Evolutionary conservation across 306 rosid genomes (phyloP), one percentile per base, ranked within the genome.

Genomic region (Citrullus colocynthis): DNA sequence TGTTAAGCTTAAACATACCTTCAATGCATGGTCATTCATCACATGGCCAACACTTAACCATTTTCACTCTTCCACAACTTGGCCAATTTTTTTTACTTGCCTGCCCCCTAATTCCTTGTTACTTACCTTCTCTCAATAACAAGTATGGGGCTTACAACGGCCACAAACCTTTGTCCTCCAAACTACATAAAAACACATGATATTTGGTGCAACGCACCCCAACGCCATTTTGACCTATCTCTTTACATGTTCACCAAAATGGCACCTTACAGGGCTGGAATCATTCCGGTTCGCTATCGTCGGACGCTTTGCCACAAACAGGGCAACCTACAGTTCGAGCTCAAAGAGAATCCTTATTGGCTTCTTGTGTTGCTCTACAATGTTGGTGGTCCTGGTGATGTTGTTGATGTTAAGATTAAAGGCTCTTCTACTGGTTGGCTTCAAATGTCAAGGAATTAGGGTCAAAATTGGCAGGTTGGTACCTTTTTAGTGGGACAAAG

Each of bases 201-300:
- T 0, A 78, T 77, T 51, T 91, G 98, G 98, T 89, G 97, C 82
- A 91, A 93, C 51, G 93, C 95, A 6, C 98, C 96, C 1, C 83
- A 14, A 6, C 51, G 56, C 7, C 98, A 93, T 80, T 91, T 91
- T n/a, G 98, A 93, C 30, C 70, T 87, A 20, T 81, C 90, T 12
- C 76, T 83, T 88, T 73, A 86, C 11, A 89, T 93, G 93, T 89
- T 93, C 81, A 36, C 81, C 14, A 85, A 74, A 9, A 44, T 91
- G 6, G 98, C 93, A 0, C 0, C 4, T 0, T 70, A 52, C 78
- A 77, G 52, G 57, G 96, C 93, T 0, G 95, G 98, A 4, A 79
- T 93, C 18, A 32, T 91, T 39, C 95, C 91, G 0, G 92, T 93
- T 3, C 13, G 28, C 1, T 93, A 80, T 44, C 85, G 90, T 0